Evolutionary conservation across 371 early-diverging fungal species (phyloP), one percentile per base, ranked within the genome.

Genomic region (Synchytrium microbalum): DNA sequence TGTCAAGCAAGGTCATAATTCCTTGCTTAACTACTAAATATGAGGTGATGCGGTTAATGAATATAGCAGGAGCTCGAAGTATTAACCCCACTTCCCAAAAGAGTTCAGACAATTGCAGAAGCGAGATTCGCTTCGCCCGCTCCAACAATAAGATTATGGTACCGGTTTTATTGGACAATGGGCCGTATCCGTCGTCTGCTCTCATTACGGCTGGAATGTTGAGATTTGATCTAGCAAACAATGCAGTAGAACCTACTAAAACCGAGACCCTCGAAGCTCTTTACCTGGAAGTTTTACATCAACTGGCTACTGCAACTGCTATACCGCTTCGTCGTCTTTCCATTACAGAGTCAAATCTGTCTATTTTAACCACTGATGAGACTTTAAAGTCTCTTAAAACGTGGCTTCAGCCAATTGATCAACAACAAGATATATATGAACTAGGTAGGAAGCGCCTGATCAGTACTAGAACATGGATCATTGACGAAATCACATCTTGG

Each of bases 21-120:
- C 59, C 69, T 3, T 72, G 72, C 51, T 26, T 72, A 46, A 66
- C 69, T 13, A 56, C 53, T 19, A 32, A 64, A n/a, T 72, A 72
- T 56, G 69, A 68, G 57, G 66, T 62, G 51, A 25, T 51, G 19
- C n/a, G n/a, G 3, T 65, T 23, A 54, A 54, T 64, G n/a, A n/a
- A n/a, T n/a, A n/a, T n/a, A n/a, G n/a, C n/a, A n/a, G n/a, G n/a
- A n/a, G n/a, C n/a, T n/a, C n/a, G n/a, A n/a, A n/a, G n/a, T n/a
- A n/a, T n/a, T n/a, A n/a, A n/a, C n/a, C n/a, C n/a, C n/a, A n/a
- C n/a, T n/a, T n/a, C n/a, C n/a, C n/a, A n/a, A n/a, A n/a, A 57
- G 57, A 26, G 27, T 28, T 57, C 57, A 13, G 32, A 30, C 26
- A 70, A 70, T 61, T 71, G 72, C 64, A 65, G 61, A n/a, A 60